Conservation (phyloP, 805 yeast genomes). For the Kazachstania africana region DNA sequence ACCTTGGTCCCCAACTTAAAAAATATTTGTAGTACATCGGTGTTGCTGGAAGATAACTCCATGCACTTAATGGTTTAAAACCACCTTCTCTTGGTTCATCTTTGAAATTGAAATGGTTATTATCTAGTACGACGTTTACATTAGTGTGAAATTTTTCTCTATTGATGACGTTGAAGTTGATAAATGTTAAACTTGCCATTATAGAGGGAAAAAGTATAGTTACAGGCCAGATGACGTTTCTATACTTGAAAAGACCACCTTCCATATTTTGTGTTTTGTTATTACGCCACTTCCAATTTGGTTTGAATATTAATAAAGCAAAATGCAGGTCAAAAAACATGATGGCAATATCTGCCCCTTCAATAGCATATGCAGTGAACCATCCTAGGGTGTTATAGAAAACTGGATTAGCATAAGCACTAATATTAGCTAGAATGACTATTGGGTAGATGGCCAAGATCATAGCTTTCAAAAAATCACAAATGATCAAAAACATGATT, state of each 20-base stretch:
- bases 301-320: constrained; percentile 57
- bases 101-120: constrained; percentile 12
- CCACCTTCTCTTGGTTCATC: constrained; percentile 31
- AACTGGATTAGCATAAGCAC: constrained; percentile 35
- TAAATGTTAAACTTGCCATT: constrained; percentile 63
- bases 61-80: constrained; percentile 51
- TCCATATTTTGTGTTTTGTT: constrained; percentile 35
- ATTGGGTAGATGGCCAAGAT: constrained; percentile 60
- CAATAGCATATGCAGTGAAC: constrained; percentile 68
- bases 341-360: constrained; percentile 80
- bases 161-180: constrained; percentile 25
- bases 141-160: constrained; percentile 6
- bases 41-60: constrained; percentile 67
- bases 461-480: constrained; percentile 65
- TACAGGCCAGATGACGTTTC: constrained; percentile 46
- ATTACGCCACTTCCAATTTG: constrained; percentile 35
- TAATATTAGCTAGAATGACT: constrained; percentile 33
- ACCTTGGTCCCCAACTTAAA: constrained; percentile 76
- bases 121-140: constrained; percentile 17
- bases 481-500: constrained; percentile 53
- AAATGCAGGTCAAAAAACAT: constrained; percentile 76
- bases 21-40: constrained; percentile 68
- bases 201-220: constrained; percentile 52
- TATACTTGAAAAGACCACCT: constrained; percentile 59
- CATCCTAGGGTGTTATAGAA: constrained; percentile 66